Evolutionary conservation across 2,329 filamentous ascomycete species (phyloP).

Genomic region (Clarireedia homoeocarpa): DNA sequence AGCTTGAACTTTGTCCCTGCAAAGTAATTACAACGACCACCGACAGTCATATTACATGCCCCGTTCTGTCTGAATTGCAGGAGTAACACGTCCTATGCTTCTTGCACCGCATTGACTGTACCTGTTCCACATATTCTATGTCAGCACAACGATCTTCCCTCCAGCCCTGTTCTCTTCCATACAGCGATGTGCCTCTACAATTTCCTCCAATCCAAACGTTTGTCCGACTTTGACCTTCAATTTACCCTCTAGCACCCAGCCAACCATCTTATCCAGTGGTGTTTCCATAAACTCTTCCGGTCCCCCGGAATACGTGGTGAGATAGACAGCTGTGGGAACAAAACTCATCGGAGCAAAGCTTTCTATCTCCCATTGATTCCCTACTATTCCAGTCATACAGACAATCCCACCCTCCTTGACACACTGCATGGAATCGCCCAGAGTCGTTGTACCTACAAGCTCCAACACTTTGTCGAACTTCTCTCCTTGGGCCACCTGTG

Average conservation of each 20-base stretch:
- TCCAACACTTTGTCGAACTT: constrained; percentile 40
- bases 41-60: too few relatives aligned
- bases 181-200: constrained; percentile 37
- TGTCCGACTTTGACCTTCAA: constrained; percentile 36
- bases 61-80: too few relatives aligned
- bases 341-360: constrained; percentile 36
- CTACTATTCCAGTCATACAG: constrained; percentile 39
- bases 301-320: constrained; percentile 36
- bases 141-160: constrained; percentile 38
- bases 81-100: too few relatives aligned
- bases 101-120: too few relatives aligned
- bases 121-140: constrained; percentile 10
- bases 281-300: constrained; percentile 34
- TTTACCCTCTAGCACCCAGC: constrained; percentile 32
- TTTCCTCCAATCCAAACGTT: constrained; percentile 36
- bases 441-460: constrained; percentile 35
- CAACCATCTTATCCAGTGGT: constrained; percentile 33
- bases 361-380: constrained; percentile 33
- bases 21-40: too few relatives aligned
- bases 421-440: constrained; percentile 38
- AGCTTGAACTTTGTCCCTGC: too few relatives aligned
- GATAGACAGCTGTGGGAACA: constrained; percentile 33
- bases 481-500: constrained; percentile 26
- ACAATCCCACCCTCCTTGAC: constrained; percentile 33
- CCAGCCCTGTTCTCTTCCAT: constrained; percentile 38